Conservation (phyloP, 2,329 filamentous ascomycete genomes). For the Pestalotiopsis sp. region DNA sequence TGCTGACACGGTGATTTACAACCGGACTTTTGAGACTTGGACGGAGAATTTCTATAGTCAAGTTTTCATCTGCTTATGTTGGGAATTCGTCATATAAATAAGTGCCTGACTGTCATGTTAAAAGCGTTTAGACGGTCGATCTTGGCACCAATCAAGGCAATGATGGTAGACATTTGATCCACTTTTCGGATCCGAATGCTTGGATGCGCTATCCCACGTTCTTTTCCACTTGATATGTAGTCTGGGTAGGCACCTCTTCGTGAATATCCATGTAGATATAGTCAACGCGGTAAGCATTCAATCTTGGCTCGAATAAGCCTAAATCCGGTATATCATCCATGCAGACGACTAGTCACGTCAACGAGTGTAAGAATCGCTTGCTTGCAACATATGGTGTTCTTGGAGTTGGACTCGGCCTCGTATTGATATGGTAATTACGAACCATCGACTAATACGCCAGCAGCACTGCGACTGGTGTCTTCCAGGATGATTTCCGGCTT, state of each 20-base stretch:
- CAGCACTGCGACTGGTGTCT: no score
- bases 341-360: no score
- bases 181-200: neutral
- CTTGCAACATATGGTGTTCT: no score
- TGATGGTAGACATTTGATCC: neutral
- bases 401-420: no score
- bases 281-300: neutral
- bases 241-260: no score
- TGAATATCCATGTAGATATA: no score
- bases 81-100: neutral
- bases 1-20: neutral
- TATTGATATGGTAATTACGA: no score
- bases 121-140: slow-evolving; percentile 4
- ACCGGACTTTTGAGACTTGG: neutral
- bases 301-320: neutral
- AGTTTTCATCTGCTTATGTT: neutral
- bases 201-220: neutral
- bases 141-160: neutral
- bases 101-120: neutral
- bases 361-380: no score
- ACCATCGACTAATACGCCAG: no score
- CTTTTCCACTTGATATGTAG: neutral
- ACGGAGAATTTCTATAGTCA: neutral
- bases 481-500: no score
- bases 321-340: neutral